Base-by-base conservation (phyloP, 2,329 filamentous ascomycete species). In the Scytalidium lignicola region DNA sequence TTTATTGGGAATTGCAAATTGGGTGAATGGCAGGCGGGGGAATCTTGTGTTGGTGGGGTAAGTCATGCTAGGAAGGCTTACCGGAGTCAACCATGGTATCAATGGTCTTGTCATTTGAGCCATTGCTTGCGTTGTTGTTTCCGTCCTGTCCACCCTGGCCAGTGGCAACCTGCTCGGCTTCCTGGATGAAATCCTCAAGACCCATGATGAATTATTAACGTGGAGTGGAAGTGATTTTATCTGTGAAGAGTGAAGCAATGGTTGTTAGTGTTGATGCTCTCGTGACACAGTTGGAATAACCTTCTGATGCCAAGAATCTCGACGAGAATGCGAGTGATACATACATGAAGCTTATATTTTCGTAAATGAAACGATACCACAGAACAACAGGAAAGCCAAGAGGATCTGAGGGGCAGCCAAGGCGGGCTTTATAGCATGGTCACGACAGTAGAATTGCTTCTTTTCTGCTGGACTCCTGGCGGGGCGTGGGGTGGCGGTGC, bases 1-100 rank as follows among this genome's bases (percentile, higher is more conserved):
- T n/a, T n/a, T n/a, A n/a, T n/a, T n/a, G n/a, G n/a, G n/a, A n/a
- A n/a, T n/a, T n/a, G n/a, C n/a, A n/a, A n/a, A n/a, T n/a, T n/a
- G n/a, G n/a, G n/a, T n/a, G n/a, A n/a, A n/a, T n/a, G n/a, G n/a
- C n/a, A 37, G n/a, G 32, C 15, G 10, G 10, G 32, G 32, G 15
- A n/a, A 37, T 15, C 15, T 10, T 26, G 23, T 26, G 10, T 26
- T 37, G 32, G 15, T 37, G 32, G 32, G 32, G 41, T 20, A 15
- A n/a, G 15, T 43, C 6, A 43, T 43, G 5, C 5, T 20, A 41
- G 17, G 32, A 26, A n/a, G n/a, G 19, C 59, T 19, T 53, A 67
- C 64, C 58, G 21, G 63, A 65, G 52, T 69, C 66, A 23, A 62
- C 56, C 43, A 64, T 43, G 26, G 62, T 68, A 44, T 69, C 65